Evolutionary conservation across 768 basidiomycete genomes (phyloP).

Genomic region (Guyanaporus albipodus): DNA sequence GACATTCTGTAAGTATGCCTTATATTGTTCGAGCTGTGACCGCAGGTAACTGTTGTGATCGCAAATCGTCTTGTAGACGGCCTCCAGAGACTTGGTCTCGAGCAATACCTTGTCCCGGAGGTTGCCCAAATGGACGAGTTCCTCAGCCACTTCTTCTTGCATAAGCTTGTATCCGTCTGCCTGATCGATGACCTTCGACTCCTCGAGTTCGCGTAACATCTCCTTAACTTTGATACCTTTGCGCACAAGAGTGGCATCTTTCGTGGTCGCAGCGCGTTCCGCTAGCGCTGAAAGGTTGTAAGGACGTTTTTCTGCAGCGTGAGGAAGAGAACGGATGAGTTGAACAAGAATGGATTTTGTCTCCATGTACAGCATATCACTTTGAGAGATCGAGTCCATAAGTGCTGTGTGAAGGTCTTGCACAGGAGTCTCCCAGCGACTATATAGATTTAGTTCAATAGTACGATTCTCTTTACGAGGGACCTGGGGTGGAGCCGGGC

Average conservation of each 20-base stretch:
- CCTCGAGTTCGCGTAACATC: conserved; percentile 95
- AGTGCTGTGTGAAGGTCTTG: conserved; percentile 96
- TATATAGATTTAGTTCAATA: conserved; percentile 88
- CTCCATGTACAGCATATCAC: conserved; percentile 99
- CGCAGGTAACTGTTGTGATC: conserved; percentile 99
- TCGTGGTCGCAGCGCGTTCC: conserved; percentile 94
- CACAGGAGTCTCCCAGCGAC: conserved; percentile 98
- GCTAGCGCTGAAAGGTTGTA: conserved; percentile 87
- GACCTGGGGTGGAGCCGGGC: conserved; percentile 89
- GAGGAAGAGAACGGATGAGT: conserved; percentile 90
- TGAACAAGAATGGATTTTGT: conserved; percentile 99
- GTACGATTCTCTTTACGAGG: conserved; percentile 97
- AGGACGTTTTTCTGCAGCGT: conserved; percentile 77
- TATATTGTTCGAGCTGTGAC: conserved; percentile 97
- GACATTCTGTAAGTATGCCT: conserved; percentile 98
- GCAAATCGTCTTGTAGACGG: conserved; percentile 98
- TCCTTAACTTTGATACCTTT: conserved; percentile 99
- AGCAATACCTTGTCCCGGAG: conserved; percentile 91
- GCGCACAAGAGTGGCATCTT: conserved; percentile 92
- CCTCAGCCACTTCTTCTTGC: conserved; percentile 95
- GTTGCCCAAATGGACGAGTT: conserved; percentile 95
- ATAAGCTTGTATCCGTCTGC: conserved; percentile 87
- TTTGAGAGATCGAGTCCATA: conserved; percentile 95
- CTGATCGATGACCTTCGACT: conserved; percentile 79
- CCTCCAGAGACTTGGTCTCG: conserved; percentile 90